A percentile compares a stretch with the other conserved stretches of the same genome.
phyloP scores from a whole-genome alignment of 23 red algal genomes.

The Gracilariopsis chorda region DNA sequence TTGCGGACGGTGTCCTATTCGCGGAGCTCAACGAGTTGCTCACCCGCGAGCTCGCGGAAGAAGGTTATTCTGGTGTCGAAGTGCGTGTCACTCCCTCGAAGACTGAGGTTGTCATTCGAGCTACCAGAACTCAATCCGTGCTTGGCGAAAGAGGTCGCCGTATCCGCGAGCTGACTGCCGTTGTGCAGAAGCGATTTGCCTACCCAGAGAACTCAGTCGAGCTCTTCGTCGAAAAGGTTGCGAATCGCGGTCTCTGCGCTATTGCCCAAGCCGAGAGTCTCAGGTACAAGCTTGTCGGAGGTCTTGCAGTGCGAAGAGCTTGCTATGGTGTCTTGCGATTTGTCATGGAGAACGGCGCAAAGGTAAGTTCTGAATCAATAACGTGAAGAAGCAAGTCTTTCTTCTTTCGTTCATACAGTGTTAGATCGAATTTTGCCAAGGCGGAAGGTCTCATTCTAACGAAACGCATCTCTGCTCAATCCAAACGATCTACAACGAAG shows the following conservation, averaged over 20 bases:
- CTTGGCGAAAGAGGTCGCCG: conserved; percentile 92
- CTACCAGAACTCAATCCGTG: conserved; percentile 92
- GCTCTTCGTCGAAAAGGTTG: conserved; percentile 95
- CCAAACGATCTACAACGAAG: no score
- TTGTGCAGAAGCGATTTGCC: conserved; percentile 97
- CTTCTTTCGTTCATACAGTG: no score
- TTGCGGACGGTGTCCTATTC: conserved; percentile 94
- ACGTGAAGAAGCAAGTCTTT: no score
- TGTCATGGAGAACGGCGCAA: conserved; percentile 91
- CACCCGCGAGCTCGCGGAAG: conserved; percentile 95
- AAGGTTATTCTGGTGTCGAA: conserved; percentile 98
- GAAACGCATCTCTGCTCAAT: no score
- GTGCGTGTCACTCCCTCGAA: conserved; percentile 81
- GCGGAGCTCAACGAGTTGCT: conserved; percentile 95
- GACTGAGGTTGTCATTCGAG: conserved; percentile 95
- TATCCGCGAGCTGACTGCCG: conserved; percentile 96
- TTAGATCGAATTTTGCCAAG: no score
- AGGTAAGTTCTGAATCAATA: conserved; percentile 28
- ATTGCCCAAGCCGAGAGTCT: conserved; percentile 99
- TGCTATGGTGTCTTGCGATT: conserved; percentile 99
- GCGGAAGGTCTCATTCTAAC: no score
- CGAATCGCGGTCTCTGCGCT: conserved; percentile 95
- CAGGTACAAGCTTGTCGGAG: conserved; percentile 97
- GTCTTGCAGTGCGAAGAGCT: conserved; percentile 92
- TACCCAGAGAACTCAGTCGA: conserved; percentile 84